These are phyloP conservation scores for Selaginella tamariscina DNA, from an alignment of 75 land plant genomes.

Conservation along the genomic window DNA sequence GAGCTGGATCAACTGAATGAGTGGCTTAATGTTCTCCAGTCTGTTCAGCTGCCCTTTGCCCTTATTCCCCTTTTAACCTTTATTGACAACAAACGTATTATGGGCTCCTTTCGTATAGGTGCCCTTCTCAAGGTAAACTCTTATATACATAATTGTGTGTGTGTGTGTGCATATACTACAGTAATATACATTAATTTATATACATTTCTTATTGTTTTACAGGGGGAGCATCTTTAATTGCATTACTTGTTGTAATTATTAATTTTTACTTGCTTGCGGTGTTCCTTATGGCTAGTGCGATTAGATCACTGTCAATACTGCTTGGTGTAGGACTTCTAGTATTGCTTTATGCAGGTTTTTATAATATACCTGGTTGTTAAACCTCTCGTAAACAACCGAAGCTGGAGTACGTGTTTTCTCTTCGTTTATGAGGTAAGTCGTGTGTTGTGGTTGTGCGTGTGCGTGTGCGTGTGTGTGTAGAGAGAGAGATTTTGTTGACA, in stretches of 20 bases:
- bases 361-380: background rate
- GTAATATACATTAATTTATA: no score
- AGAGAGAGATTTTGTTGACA: no score
- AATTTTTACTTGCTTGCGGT: background rate
- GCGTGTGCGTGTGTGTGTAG: no score
- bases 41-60: conserved; percentile 91
- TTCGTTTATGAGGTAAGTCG: no score
- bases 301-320: background rate
- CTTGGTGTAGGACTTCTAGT: background rate
- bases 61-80: conserved; percentile 74
- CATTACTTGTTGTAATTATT: background rate
- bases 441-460: no score
- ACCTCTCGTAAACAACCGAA: background rate
- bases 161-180: no score
- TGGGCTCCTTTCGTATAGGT: conserved; percentile 71
- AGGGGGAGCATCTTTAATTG: background rate
- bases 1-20: conserved; percentile 68
- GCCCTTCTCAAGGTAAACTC: background rate
- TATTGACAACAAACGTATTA: conserved; percentile 44
- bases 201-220: background rate
- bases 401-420: no score
- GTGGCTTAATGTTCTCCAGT: conserved; percentile 94
- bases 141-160: background rate
- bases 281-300: background rate
- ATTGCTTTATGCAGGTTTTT: background rate